A percentile compares a stretch with the other conserved stretches of the same genome.
Evolutionary conservation across 2,329 filamentous ascomycete genomes (phyloP).

Genomic region (Trichophyton simii): DNA sequence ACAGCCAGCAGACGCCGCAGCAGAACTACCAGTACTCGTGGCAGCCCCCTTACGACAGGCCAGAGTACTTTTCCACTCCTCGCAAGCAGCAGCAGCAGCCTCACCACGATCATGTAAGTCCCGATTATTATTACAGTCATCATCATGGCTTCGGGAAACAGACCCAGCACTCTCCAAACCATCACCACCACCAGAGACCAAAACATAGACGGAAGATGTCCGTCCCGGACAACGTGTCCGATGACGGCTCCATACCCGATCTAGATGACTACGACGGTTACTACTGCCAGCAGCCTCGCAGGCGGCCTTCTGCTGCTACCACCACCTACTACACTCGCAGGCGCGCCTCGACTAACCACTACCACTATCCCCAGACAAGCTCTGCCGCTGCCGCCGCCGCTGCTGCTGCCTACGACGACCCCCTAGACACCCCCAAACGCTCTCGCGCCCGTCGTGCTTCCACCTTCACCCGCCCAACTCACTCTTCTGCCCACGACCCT

Average conservation of each 20-base stretch:
- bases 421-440: constrained; percentile 32
- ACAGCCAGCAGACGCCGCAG: background rate
- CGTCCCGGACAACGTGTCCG: background rate
- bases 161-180: background rate
- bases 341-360: constrained; percentile 9
- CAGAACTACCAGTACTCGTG: constrained; percentile 5
- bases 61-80: constrained; percentile 41
- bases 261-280: constrained; percentile 21
- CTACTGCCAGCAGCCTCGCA: constrained; percentile 14
- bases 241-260: background rate
- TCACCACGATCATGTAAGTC: constrained; percentile 53
- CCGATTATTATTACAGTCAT: constrained; percentile 33
- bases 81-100: constrained; percentile 25
- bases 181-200: constrained; percentile 27
- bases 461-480: constrained; percentile 35
- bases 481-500: constrained; percentile 25
- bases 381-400: background rate
- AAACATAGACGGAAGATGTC: constrained; percentile 7
- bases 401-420: constrained; percentile 40
- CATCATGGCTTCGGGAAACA: constrained; percentile 12
- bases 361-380: constrained; percentile 14
- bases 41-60: constrained; percentile 26
- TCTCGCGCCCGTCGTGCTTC: constrained; percentile 44
- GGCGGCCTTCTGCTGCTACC: constrained; percentile 9
- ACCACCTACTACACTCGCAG: constrained; percentile 12